Conservation (phyloP, 2,329 filamentous ascomycete species). For the Keithomyces neogunnii region DNA sequence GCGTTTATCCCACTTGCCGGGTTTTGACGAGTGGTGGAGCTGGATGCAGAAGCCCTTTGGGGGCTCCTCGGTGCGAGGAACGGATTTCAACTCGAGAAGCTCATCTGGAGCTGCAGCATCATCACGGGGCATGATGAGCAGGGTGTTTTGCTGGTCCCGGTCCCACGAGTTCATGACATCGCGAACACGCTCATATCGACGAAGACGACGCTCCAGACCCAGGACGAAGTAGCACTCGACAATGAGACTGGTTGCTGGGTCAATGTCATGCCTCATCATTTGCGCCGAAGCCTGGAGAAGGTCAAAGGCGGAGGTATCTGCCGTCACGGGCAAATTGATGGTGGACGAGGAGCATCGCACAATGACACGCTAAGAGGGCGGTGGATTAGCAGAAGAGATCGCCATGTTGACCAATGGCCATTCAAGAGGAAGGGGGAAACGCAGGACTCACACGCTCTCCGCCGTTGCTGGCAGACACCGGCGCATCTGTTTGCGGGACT, state of each 20-base stretch:
- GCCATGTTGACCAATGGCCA: background rate
- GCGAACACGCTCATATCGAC: slow-evolving; percentile 77
- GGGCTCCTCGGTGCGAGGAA: slow-evolving; percentile 47
- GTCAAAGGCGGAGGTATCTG: slow-evolving; percentile 66
- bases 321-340: slow-evolving; percentile 62
- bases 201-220: slow-evolving; percentile 72
- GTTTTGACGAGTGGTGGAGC: slow-evolving; percentile 72
- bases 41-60: slow-evolving; percentile 61
- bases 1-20: slow-evolving; percentile 83
- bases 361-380: slow-evolving; percentile 47
- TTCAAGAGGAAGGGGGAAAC: background rate
- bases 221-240: slow-evolving; percentile 68
- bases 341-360: slow-evolving; percentile 64
- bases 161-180: slow-evolving; percentile 95
- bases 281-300: slow-evolving; percentile 60
- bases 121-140: slow-evolving; percentile 52
- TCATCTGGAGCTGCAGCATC: slow-evolving; percentile 38
- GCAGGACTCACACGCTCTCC: slow-evolving; percentile 57
- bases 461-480: slow-evolving; percentile 71
- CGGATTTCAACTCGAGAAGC: slow-evolving; percentile 58
- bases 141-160: slow-evolving; percentile 63
- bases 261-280: slow-evolving; percentile 54
- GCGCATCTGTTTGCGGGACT: slow-evolving; percentile 58
- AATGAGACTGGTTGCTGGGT: slow-evolving; percentile 58
- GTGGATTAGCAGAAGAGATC: background rate